Evolutionary conservation across 2,329 filamentous ascomycete genomes (phyloP).

Genomic region (Microascus cirrosus): DNA sequence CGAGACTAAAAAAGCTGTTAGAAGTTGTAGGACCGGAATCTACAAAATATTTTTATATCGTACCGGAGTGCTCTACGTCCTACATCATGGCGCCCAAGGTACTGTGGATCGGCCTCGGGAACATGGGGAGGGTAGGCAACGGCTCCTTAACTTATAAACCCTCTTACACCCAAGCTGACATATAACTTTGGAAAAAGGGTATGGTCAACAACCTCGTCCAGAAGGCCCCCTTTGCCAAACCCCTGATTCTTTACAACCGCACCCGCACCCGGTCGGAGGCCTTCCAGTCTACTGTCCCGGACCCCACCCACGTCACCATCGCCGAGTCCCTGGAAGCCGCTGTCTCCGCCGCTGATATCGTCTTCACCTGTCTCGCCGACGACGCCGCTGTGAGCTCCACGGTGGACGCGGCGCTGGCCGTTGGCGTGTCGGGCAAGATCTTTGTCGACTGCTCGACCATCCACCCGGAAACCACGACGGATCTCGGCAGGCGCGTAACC

Average conservation of each 20-base stretch:
- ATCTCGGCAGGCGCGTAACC: conserved; percentile 45
- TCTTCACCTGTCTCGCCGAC: conserved; percentile 74
- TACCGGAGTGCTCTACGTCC: conserved; percentile 10
- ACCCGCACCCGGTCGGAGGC: conserved; percentile 55
- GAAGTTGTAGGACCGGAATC: conserved; percentile 18
- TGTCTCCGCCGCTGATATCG: conserved; percentile 58
- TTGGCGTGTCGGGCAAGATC: conserved; percentile 56
- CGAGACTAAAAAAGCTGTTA: no score
- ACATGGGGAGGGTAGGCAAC: conserved; percentile 68
- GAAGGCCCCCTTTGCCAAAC: conserved; percentile 61
- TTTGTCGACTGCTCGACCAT: conserved; percentile 84
- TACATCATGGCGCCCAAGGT: conserved; percentile 45
- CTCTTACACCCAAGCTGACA: conserved; percentile 9
- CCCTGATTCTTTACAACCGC: conserved; percentile 73
- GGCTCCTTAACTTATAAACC: background rate
- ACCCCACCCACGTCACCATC: conserved; percentile 48
- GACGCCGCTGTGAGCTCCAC: conserved; percentile 60
- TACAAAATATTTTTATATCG: conserved; percentile 50
- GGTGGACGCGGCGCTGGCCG: conserved; percentile 42
- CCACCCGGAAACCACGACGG: conserved; percentile 68
- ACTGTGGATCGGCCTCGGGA: conserved; percentile 74
- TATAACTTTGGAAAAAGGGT: conserved; percentile 35
- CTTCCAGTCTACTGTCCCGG: conserved; percentile 47
- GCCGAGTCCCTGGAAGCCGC: conserved; percentile 54
- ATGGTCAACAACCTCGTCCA: conserved; percentile 77